Evolutionary conservation across 2,329 filamentous ascomycete species (phyloP), one percentile per base, ranked within the genome.

Genomic region (Rhinocladiella similis): DNA sequence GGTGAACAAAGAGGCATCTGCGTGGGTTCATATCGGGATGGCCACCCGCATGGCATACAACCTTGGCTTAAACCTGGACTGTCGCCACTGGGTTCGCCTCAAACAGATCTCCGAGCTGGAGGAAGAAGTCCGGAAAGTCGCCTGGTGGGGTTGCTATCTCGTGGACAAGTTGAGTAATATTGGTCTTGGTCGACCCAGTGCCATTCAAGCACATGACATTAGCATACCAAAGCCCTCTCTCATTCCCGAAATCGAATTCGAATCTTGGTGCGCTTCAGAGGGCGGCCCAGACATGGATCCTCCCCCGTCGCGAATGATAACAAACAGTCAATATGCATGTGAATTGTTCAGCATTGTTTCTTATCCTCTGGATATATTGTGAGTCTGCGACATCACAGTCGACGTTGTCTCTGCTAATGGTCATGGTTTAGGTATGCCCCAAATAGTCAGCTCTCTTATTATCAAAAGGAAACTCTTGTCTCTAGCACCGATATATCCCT

Each of bases 61-160:
- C 29, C 47, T 56, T 6, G 53, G 53, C 2, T 20, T 56, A 5
- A 22, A 56, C 20, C 20, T 33, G 1, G 53, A 56, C 27, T 56
- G 53, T 27, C 22, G 7, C 6, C 7, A 27, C 6, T 56, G 22
- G n/a, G 33, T 56, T 46, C 10, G 10, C 3, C 39, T 1, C 2
- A 14, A 16, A 20, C 7, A 25, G 25, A 51, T 56, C 27, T 46
- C 53, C 13, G 53, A 56, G 27, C 16, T 25, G 18, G 38, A 56
- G 12, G 47, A 9, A 4, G 53, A 56, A 19, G 33, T 33, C 13
- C 29, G 53, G 3, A 56, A 29, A 6, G 33, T 56, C 5, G 25
- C 53, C 16, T 56, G n/a, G 16, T 56, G 53, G 53, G 53, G 53
- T 20, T 27, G 19, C 47, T 56, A 56, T 41, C 16, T 56, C 25